These are phyloP conservation scores for Botrytis cinerea DNA, from an alignment of 2,329 filamentous ascomycete genomes.

Conservation along the genomic window DNA sequence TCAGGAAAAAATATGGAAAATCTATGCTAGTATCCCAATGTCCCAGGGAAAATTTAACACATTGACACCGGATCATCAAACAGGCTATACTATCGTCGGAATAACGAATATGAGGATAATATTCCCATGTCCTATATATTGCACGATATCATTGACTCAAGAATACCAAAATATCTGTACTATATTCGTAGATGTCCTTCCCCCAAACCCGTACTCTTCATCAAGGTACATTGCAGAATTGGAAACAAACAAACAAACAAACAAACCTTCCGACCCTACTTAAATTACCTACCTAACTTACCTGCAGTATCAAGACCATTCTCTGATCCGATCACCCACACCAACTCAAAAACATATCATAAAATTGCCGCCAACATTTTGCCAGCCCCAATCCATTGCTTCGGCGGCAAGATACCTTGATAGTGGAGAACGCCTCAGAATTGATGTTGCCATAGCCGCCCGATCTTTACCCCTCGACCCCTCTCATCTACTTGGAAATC, in stretches of 20 bases:
- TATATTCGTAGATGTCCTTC: neutral
- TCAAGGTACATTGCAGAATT: neutral
- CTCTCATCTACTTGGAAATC: no score
- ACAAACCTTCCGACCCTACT: neutral
- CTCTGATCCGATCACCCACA: neutral
- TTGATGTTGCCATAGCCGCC: slow-evolving; percentile 9
- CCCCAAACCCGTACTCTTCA: neutral
- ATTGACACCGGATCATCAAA: no score
- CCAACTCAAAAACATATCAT: no score
- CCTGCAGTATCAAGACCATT: neutral
- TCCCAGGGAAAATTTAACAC: no score
- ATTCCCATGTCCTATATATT: neutral
- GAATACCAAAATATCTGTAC: neutral
- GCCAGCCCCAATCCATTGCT: neutral
- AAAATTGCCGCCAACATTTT: neutral
- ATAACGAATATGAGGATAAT: neutral
- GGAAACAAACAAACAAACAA: neutral
- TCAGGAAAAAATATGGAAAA: no score
- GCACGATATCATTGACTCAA: neutral
- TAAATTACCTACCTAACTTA: neutral
- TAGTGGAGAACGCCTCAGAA: neutral
- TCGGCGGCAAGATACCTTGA: neutral
- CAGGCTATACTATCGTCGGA: neutral
- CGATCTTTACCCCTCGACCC: neutral
- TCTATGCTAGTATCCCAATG: no score